Conservation (phyloP, 2,329 filamentous ascomycete species). For the Hymenoscyphus repandus region DNA sequence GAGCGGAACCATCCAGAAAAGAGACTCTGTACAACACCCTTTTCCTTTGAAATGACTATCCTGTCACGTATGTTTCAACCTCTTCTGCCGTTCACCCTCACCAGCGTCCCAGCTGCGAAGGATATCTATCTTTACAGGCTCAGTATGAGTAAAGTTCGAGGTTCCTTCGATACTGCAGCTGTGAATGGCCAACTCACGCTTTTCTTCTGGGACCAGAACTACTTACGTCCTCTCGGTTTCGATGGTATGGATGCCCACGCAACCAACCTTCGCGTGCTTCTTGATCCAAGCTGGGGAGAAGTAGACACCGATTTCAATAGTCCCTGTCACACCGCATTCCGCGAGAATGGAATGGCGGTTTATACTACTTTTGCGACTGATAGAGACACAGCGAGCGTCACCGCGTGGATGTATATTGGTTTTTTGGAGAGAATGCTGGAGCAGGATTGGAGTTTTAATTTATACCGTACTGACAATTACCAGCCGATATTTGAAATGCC, state of each 20-base stretch:
- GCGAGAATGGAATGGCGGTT: constrained; percentile 6
- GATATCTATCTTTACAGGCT: constrained; percentile 3
- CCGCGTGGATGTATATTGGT: too few relatives aligned
- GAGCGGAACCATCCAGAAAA: background rate
- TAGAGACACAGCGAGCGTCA: background rate
- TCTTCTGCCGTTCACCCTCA: constrained; percentile 4
- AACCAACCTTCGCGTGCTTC: background rate
- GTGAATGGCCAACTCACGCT: background rate
- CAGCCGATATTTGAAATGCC: too few relatives aligned
- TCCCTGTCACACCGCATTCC: background rate
- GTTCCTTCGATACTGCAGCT: background rate
- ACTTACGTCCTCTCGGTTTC: background rate
- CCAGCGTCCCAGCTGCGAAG: background rate
- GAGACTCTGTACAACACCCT: constrained; percentile 10
- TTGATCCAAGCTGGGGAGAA: constrained; percentile 3
- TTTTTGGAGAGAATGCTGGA: too few relatives aligned
- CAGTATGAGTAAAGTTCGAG: background rate
- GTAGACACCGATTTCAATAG: background rate
- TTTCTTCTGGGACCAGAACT: background rate
- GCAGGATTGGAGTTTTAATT: too few relatives aligned
- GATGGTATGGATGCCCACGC: too few relatives aligned
- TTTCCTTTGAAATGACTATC: constrained; percentile 8
- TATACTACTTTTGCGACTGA: constrained; percentile 6
- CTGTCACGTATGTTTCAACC: constrained; percentile 10
- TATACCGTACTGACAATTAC: too few relatives aligned